These are phyloP conservation scores for Endoconidiophora laricicola DNA, from an alignment of 2,329 filamentous ascomycete species.

Conservation along the genomic window DNA sequence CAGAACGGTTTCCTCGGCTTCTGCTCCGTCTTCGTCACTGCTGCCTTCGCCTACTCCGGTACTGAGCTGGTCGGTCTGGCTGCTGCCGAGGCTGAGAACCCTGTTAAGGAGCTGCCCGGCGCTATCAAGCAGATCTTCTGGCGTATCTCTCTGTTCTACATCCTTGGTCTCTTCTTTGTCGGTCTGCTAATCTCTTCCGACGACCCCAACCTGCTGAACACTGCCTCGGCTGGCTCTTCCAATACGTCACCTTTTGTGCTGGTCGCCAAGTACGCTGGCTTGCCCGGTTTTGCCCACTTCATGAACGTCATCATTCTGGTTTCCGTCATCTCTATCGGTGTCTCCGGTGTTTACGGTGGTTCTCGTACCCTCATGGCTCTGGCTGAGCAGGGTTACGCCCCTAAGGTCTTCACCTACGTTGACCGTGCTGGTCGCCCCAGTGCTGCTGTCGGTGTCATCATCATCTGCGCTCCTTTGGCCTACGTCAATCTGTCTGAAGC, in stretches of 20 bases:
- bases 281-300: slow-evolving; percentile 30
- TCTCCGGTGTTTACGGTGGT: slow-evolving; percentile 37
- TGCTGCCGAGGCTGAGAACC: slow-evolving; percentile 51
- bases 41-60: slow-evolving; percentile 51
- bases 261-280: slow-evolving; percentile 29
- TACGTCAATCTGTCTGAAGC: slow-evolving; percentile 29
- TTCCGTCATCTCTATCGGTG: slow-evolving; percentile 37
- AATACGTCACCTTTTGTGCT: slow-evolving; percentile 35
- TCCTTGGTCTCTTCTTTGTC: slow-evolving; percentile 32
- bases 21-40: slow-evolving; percentile 52
- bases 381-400: slow-evolving; percentile 38
- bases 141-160: slow-evolving; percentile 35
- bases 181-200: slow-evolving; percentile 28
- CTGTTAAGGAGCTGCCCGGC: slow-evolving; percentile 53
- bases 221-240: slow-evolving; percentile 17
- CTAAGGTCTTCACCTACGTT: slow-evolving; percentile 35
- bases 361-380: slow-evolving; percentile 40
- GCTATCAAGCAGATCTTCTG: slow-evolving; percentile 60
- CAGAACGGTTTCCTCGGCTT: slow-evolving; percentile 55
- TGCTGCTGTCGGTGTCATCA: slow-evolving; percentile 26
- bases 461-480: slow-evolving; percentile 31
- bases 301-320: slow-evolving; percentile 39
- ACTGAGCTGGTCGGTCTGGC: slow-evolving; percentile 55
- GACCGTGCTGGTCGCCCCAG: slow-evolving; percentile 37
- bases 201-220: slow-evolving; percentile 27